Percentiles rank a stretch among this genome's conserved stretches.
Conservation (phyloP, 306 rosid genomes). For the Inga leiocalycina region DNA sequence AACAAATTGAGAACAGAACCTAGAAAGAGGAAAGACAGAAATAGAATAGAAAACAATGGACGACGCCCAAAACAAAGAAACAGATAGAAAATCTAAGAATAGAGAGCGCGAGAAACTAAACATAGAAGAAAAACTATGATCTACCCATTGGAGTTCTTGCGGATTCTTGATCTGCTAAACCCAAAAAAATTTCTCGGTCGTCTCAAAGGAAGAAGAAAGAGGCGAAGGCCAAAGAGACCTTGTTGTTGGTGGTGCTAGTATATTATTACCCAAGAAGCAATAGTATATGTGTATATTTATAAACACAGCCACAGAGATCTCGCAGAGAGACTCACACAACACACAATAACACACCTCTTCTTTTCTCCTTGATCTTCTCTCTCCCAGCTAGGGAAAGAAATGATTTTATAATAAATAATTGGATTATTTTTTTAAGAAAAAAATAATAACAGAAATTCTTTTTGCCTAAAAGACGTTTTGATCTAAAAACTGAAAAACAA, state of each 20-base stretch:
- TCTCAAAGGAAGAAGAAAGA: slow-evolving; percentile 12
- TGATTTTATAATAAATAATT: slow-evolving; percentile 12
- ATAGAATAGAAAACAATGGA: slow-evolving; percentile 9
- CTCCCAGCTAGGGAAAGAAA: slow-evolving; percentile 51
- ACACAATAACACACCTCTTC: slow-evolving; percentile 15
- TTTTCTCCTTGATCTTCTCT: slow-evolving; percentile 40
- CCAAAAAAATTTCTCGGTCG: slow-evolving; percentile 42
- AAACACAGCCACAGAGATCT: slow-evolving; percentile 44
- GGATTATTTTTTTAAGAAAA: not conserved
- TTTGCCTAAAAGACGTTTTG: slow-evolving; percentile 10
- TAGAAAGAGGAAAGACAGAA: slow-evolving; percentile 8
- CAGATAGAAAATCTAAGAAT: slow-evolving; percentile 35
- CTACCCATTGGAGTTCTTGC: slow-evolving; percentile 61
- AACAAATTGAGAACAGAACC: slow-evolving; percentile 15
- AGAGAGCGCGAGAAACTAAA: slow-evolving; percentile 36
- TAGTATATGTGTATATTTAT: not conserved
- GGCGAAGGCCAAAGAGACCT: not conserved
- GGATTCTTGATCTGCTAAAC: slow-evolving; percentile 43
- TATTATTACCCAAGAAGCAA: slow-evolving; percentile 9
- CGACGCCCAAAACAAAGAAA: slow-evolving; percentile 36
- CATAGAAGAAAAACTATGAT: slow-evolving; percentile 19
- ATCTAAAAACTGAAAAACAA: not conserved
- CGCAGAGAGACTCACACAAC: not conserved
- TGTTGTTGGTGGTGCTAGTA: not conserved
- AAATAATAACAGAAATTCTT: not conserved